phyloP scores from a whole-genome alignment of 257 asterid species.

The Cinchona pubescens region DNA sequence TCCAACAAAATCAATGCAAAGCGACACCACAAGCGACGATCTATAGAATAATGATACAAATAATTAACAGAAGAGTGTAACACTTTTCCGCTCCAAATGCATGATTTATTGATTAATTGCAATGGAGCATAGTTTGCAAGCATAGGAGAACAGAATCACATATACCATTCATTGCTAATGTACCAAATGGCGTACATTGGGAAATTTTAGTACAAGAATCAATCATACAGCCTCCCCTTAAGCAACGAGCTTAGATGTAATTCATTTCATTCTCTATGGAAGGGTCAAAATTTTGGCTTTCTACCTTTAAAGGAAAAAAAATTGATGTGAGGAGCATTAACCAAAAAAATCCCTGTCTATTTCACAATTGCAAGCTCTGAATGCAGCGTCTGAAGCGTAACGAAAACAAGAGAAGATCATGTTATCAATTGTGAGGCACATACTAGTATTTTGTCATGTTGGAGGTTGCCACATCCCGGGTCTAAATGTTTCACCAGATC shows the following conservation, averaged over 20 bases:
- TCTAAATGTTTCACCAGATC: constrained; percentile 78
- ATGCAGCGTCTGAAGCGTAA: too few species aligned
- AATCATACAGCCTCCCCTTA: not conserved
- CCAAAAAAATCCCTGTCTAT: too few species aligned
- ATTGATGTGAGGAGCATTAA: too few species aligned
- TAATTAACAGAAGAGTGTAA: not conserved
- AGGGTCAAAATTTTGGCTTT: too few species aligned
- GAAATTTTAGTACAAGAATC: not conserved
- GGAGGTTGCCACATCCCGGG: constrained; percentile 99
- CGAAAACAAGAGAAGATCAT: too few species aligned
- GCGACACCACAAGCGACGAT: not conserved
- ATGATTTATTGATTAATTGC: too few species aligned
- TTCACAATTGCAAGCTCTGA: too few species aligned
- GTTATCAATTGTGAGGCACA: not conserved
- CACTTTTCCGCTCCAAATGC: not conserved
- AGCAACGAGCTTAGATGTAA: too few species aligned
- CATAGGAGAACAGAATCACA: not conserved
- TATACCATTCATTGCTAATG: not conserved
- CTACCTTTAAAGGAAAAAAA: too few species aligned
- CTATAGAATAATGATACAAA: not conserved
- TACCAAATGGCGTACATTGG: not conserved
- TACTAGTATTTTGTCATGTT: constrained; percentile 33
- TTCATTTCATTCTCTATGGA: too few species aligned
- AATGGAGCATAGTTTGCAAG: not conserved
- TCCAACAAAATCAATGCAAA: not conserved